Conservation (phyloP, 2,329 filamentous ascomycete species). For the Chaetomium sp. region DNA sequence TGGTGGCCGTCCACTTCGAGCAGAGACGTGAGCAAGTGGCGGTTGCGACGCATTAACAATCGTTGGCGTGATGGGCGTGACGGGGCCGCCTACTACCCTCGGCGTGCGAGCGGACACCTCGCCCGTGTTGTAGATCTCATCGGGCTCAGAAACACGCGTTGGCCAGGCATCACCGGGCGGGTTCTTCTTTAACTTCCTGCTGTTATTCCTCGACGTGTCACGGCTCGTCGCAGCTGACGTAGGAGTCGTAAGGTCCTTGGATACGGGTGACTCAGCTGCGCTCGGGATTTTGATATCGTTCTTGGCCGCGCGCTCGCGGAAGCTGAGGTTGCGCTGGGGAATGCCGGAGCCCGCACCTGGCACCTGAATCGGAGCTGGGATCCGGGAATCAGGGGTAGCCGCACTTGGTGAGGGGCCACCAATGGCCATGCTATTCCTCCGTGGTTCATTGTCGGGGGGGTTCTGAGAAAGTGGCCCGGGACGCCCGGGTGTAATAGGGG, state of each 20-base stretch:
- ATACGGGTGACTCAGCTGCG: constrained; percentile 18
- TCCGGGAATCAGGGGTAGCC: constrained; percentile 21
- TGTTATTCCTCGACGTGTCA: constrained; percentile 42
- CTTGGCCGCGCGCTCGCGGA: constrained; percentile 50
- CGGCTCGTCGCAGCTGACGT: constrained; percentile 28
- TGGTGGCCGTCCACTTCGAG: neutral
- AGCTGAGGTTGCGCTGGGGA: constrained; percentile 52
- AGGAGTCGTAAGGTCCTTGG: constrained; percentile 25
- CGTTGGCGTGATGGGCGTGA: neutral
- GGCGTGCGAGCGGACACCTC: constrained; percentile 1
- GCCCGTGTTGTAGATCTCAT: constrained; percentile 25
- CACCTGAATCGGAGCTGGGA: constrained; percentile 24
- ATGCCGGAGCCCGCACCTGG: constrained; percentile 21
- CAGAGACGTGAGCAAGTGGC: neutral
- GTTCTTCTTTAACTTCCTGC: constrained; percentile 53
- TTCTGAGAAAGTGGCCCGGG: constrained; percentile 28
- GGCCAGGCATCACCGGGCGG: constrained; percentile 48
- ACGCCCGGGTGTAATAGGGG: constrained; percentile 21
- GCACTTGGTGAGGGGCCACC: constrained; percentile 25
- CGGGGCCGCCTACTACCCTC: neutral
- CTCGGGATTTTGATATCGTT: constrained; percentile 35
- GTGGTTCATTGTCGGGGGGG: constrained; percentile 27
- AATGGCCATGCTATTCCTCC: constrained; percentile 21
- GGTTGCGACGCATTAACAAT: neutral
- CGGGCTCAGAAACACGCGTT: constrained; percentile 37